Evolutionary conservation across 208 protist species (phyloP).

Genomic region (Endotrypanum monterogeii): DNA sequence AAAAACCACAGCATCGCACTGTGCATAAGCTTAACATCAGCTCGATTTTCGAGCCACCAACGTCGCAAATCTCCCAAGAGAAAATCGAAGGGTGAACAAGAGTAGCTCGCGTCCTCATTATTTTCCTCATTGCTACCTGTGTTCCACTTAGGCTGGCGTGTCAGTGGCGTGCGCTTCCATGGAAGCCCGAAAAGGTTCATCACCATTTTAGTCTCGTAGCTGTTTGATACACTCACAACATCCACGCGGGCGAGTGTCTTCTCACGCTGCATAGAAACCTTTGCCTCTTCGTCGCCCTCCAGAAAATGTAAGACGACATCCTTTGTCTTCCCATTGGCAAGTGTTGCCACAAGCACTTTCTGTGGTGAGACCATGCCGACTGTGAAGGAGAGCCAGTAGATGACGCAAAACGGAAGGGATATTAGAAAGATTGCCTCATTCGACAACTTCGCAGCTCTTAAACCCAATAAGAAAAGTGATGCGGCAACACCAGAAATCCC

Average conservation of each 20-base stretch:
- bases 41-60: conserved; percentile 53
- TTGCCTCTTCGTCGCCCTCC: conserved; percentile 35
- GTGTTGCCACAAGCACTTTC: conserved; percentile 37
- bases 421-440: conserved; percentile 68
- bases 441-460: conserved; percentile 53
- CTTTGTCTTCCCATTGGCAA: conserved; percentile 13
- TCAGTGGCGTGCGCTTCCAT: conserved; percentile 26
- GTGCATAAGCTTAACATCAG: conserved; percentile 45
- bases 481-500: conserved; percentile 87
- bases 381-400: conserved; percentile 78
- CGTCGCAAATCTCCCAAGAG: conserved; percentile 25
- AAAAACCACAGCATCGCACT: conserved; percentile 71
- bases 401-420: conserved; percentile 54
- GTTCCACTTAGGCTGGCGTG: background rate
- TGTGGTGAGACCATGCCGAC: conserved; percentile 66
- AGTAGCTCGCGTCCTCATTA: background rate
- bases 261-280: conserved; percentile 30
- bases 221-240: conserved; percentile 19
- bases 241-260: conserved; percentile 9
- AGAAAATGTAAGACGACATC: conserved; percentile 30
- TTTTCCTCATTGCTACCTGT: background rate
- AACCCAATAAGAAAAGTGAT: conserved; percentile 71
- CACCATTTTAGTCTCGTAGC: conserved; percentile 47
- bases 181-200: conserved; percentile 47
- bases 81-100: background rate